Base-by-base conservation (phyloP, 768 basidiomycete species). In the Russula sp. region DNA sequence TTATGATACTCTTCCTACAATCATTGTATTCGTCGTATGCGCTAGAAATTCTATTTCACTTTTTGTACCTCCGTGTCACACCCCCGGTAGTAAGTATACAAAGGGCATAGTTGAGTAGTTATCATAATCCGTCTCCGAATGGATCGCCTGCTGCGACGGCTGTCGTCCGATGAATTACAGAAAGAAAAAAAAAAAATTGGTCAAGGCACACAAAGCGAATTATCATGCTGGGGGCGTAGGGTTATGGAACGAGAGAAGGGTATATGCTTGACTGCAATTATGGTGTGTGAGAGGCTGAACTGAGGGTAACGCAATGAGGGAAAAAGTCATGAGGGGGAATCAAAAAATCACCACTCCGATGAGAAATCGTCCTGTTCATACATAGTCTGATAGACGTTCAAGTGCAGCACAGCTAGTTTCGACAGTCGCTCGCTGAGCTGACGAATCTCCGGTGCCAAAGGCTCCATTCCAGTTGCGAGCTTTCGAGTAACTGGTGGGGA, bases 331-430 rank as follows among this genome's bases (percentile, higher is more conserved):
- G 38, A 6, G 11, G 57, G 34, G 57, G 53, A 48, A 55, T 55
- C 53, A 30, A 55, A n/a, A 55, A 56, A 34, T 68, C 57, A 69
- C 68, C 68, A 69, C 22, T 67, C 67, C 28, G 61, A 2, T 59
- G 65, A 67, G 28, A 86, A 86, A 48, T 81, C 83, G 65, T 85
- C 81, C 69, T 83, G 82, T 74, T 89, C 86, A 75, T 94, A 94
- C 61, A 92, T 73, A n/a, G 83, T 82, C 42, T 89, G 77, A 74
- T 90, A 92, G 57, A 89, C 85, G 67, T 85, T 83, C 58, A 90
- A 78, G 73, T 94, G 90, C 69, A 91, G 85, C 53, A 83, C 77
- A 2, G 86, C 86, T 59, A 94, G 80, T 63, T 87, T 84, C 50
- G 87, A 81, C 40, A 92, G 80, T 71, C 88, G 84, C 70, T 90